phyloP scores from a whole-genome alignment of 768 basidiomycete genomes.

The Podaxis sp. region DNA sequence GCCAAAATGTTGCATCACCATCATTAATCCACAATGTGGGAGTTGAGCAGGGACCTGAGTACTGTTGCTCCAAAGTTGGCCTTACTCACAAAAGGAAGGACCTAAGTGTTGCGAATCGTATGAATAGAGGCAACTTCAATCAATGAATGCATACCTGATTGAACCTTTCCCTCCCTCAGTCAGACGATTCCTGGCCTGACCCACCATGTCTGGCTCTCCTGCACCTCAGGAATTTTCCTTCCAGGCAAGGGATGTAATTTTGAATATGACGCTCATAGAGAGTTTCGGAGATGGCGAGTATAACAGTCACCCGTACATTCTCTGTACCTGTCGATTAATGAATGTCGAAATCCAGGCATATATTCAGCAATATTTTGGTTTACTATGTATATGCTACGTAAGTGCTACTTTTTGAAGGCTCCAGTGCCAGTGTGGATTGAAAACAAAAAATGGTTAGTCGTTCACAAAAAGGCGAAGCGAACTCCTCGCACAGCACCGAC shows the following conservation, averaged over 20 bases:
- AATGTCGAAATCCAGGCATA: background rate
- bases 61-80: no score
- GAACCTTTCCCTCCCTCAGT: background rate
- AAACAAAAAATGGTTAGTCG: background rate
- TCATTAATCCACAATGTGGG: no score
- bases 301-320: no score
- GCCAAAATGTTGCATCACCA: no score
- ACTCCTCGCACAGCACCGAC: background rate
- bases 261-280: background rate
- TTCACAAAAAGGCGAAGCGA: background rate
- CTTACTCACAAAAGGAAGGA: no score
- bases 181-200: background rate
- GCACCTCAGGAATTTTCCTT: background rate
- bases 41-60: no score
- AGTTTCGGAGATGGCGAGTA: background rate
- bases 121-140: background rate
- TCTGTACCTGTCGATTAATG: background rate
- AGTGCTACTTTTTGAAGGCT: background rate
- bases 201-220: slow-evolving; percentile 2
- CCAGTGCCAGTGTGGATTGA: background rate
- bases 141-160: background rate
- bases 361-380: slow-evolving; percentile 5
- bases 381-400: slow-evolving; percentile 1
- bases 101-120: background rate
- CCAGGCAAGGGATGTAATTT: background rate